Evolutionary conservation across 163 green algal species (phyloP).

Genomic region (Trebouxia gelatinosa): DNA sequence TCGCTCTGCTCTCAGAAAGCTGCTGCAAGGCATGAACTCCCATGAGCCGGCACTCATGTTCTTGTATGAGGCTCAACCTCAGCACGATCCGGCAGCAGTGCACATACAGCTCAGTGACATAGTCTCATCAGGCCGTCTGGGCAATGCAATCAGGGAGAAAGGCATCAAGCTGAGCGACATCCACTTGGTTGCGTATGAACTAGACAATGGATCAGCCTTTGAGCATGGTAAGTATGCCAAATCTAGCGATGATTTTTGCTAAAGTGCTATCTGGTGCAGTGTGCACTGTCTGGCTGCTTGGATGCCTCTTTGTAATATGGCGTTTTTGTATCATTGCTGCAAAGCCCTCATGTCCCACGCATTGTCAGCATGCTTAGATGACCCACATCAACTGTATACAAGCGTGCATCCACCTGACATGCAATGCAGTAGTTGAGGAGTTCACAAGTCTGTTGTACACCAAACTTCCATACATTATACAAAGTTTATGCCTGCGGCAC

Average conservation of each 20-base stretch:
- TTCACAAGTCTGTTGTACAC: background rate
- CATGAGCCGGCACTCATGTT: conserved; percentile 22
- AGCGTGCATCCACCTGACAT: background rate
- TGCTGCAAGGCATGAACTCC: conserved; percentile 30
- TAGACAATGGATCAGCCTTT: background rate
- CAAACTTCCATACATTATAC: background rate
- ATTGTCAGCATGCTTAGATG: background rate
- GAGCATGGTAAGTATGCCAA: background rate
- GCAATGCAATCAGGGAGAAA: background rate
- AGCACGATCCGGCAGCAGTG: background rate
- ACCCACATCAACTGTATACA: background rate
- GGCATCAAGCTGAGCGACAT: conserved; percentile 11
- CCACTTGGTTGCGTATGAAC: conserved; percentile 27
- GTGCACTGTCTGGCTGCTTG: background rate
- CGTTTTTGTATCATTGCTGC: too few species aligned
- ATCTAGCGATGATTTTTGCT: background rate
- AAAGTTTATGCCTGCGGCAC: background rate
- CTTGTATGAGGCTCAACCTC: conserved; percentile 1
- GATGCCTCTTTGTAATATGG: background rate
- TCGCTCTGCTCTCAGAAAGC: conserved; percentile 12
- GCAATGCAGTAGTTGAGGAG: background rate
- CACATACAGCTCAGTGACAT: conserved; percentile 20
- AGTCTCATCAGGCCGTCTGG: conserved; percentile 15
- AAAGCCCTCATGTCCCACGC: background rate
- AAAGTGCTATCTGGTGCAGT: background rate